Percentiles rank a stretch among this genome's conserved stretches.
phyloP scores from a whole-genome alignment of 768 basidiomycete genomes.

The Trametes coccinea region DNA sequence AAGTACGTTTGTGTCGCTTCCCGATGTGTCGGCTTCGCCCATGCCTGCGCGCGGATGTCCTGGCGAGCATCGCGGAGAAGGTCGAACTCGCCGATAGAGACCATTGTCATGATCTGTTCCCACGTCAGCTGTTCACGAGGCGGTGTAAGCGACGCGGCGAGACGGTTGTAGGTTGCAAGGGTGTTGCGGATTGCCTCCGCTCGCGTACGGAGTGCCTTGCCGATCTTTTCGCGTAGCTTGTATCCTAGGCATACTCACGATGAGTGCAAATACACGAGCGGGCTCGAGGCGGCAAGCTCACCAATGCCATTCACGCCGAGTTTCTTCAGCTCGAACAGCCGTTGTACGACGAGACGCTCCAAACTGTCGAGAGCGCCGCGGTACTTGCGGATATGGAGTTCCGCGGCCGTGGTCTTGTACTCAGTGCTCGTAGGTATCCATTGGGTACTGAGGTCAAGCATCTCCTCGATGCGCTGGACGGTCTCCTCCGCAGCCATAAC shows the following conservation, averaged over 20 bases:
- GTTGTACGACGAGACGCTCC: slow-evolving; percentile 33
- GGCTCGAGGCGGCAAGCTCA: background rate
- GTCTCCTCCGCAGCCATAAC: background rate
- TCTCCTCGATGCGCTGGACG: slow-evolving; percentile 14
- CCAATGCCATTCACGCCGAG: slow-evolving; percentile 30
- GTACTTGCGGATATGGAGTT: slow-evolving; percentile 20
- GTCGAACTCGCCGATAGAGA: slow-evolving; percentile 32
- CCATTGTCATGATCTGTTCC: slow-evolving; percentile 16
- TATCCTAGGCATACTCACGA: slow-evolving; percentile 30
- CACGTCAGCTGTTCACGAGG: slow-evolving; percentile 17
- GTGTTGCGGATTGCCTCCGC: slow-evolving; percentile 36
- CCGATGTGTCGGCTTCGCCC: slow-evolving; percentile 42
- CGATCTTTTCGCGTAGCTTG: slow-evolving; percentile 36
- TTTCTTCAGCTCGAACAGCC: slow-evolving; percentile 35
- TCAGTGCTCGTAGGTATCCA: slow-evolving; percentile 18
- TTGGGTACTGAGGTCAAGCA: slow-evolving; percentile 14
- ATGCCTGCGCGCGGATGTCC: slow-evolving; percentile 31
- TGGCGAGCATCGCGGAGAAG: slow-evolving; percentile 34
- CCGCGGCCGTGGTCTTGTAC: slow-evolving; percentile 13
- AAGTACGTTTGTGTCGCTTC: slow-evolving; percentile 32
- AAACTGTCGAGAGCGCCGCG: slow-evolving; percentile 30
- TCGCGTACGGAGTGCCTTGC: slow-evolving; percentile 34
- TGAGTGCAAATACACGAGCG: too few species aligned
- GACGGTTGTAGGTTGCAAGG: slow-evolving; percentile 34
- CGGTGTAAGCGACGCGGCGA: slow-evolving; percentile 23